Conservation (phyloP, 371 early-diverging fungal genomes). For the Mortierella sp. region DNA sequence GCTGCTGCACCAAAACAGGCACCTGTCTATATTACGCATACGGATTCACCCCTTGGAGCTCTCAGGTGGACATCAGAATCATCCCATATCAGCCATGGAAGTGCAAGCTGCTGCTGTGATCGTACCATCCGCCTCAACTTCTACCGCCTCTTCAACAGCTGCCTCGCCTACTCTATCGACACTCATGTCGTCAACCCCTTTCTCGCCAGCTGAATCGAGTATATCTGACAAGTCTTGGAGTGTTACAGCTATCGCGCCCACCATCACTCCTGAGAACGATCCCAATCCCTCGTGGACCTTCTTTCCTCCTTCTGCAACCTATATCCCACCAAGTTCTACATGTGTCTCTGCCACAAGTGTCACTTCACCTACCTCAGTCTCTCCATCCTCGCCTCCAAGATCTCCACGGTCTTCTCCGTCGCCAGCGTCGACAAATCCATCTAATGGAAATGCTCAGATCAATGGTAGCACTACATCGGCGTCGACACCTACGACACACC, state of each 20-base stretch:
- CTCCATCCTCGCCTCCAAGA: slow-evolving; percentile 26
- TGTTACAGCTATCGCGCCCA: not conserved
- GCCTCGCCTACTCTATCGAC: not conserved
- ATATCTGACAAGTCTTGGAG: not conserved
- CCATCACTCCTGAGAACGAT: slow-evolving; percentile 26
- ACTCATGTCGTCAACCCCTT: not conserved
- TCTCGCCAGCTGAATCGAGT: no score
- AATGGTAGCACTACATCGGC: not conserved
- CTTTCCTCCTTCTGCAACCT: slow-evolving; percentile 41
- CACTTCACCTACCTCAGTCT: slow-evolving; percentile 3
- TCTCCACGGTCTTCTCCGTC: slow-evolving; percentile 33
- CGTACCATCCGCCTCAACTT: slow-evolving; percentile 4
- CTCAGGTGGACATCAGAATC: no score
- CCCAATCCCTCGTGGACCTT: slow-evolving; percentile 49
- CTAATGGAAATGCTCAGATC: not conserved
- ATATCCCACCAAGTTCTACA: slow-evolving; percentile 22
- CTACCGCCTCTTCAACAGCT: not conserved
- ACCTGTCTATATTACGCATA: no score
- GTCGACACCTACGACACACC: slow-evolving; percentile 62
- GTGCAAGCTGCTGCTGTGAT: slow-evolving; percentile 23
- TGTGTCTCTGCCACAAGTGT: slow-evolving; percentile 1
- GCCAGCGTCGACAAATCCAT: slow-evolving; percentile 5
- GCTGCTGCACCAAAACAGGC: not conserved
- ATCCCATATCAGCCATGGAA: slow-evolving; percentile 9
- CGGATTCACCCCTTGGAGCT: no score